Base-by-base conservation (phyloP, 805 yeast genomes). In the Ascoidea tarda region DNA sequence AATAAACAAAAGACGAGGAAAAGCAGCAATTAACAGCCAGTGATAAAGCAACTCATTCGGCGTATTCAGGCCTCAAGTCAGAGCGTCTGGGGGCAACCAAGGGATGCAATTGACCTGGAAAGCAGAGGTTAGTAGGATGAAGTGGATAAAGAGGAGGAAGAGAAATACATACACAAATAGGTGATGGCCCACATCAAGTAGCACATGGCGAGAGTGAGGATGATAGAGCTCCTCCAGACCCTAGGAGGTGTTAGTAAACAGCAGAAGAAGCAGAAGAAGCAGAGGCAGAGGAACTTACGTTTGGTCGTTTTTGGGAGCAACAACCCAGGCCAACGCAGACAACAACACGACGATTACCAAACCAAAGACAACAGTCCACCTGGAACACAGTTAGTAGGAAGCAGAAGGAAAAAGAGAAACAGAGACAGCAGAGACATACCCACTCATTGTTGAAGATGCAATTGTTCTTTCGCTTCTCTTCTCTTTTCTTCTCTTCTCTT, bases 131-230 rank as follows among this genome's bases (percentile, higher is more conserved):
- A 38, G 14, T 14, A 38, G 14, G 44, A 38, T 2, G 14, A 38
- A 38, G 14, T 2, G 8, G 44, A 38, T 2, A 4, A 10, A 8
- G 14, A 38, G 14, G 8, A 14, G 4, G 14, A 38, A 38, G 6
- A 32, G 32, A 6, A 12, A 6, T 31, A 54, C 59, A 46, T 54
- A 54, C 81, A 75, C 58, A 89, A 72, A 64, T 88, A 89, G 6
- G 97, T 89, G 62, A 89, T 82, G 38, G 96, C 97, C 95, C 95
- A 86, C 90, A 86, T 82, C 63, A 86, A 71, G 66, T 76, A 86
- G 70, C 86, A 82, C 90, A 86, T 82, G 28, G 87, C 76, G 59
- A 86, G 66, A 6, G 87, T 76, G 57, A 86, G 71, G 50, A 82
- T 79, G 46, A 67, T 81, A 28, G 87, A 81, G 58, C 85, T 79